Percentiles rank a stretch among this genome's conserved stretches.
Evolutionary conservation across 345 rosid species (phyloP).

Genomic region (Citrus sinensis): DNA sequence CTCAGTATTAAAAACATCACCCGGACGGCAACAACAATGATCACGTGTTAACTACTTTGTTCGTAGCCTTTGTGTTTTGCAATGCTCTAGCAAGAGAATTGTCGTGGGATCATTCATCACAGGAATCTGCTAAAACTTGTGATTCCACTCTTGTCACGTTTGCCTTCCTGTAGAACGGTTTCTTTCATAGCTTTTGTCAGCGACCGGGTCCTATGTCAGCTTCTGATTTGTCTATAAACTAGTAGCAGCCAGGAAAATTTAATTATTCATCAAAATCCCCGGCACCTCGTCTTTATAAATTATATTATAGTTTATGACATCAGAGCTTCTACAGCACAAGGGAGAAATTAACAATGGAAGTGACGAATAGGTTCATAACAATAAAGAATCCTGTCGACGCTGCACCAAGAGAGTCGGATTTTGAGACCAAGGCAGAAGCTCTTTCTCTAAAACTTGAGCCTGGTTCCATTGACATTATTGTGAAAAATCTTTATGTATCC

Average conservation of each 20-base stretch:
- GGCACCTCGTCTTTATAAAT: not conserved
- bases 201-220: too few species aligned
- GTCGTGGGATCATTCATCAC: not conserved
- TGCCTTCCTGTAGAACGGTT: not conserved
- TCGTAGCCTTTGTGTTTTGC: too few species aligned
- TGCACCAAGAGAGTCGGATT: conserved; percentile 36
- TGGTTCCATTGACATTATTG: conserved; percentile 30
- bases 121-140: not conserved
- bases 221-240: not conserved
- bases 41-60: not conserved
- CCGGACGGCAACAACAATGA: not conserved
- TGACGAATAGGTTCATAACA: conserved; percentile 33
- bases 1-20: not conserved
- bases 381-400: conserved; percentile 34
- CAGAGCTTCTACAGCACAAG: not conserved
- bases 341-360: conserved; percentile 22
- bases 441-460: conserved; percentile 22
- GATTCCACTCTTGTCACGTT: conserved; percentile 1
- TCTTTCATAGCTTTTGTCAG: not conserved
- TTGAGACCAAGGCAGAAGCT: conserved; percentile 28
- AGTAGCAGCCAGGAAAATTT: not conserved
- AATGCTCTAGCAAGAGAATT: not conserved
- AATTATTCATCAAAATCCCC: not conserved
- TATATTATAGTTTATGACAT: too few species aligned
- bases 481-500: conserved; percentile 49